Evolutionary conservation across 2,329 filamentous ascomycete species (phyloP).

Genomic region (Cercospora sp.): DNA sequence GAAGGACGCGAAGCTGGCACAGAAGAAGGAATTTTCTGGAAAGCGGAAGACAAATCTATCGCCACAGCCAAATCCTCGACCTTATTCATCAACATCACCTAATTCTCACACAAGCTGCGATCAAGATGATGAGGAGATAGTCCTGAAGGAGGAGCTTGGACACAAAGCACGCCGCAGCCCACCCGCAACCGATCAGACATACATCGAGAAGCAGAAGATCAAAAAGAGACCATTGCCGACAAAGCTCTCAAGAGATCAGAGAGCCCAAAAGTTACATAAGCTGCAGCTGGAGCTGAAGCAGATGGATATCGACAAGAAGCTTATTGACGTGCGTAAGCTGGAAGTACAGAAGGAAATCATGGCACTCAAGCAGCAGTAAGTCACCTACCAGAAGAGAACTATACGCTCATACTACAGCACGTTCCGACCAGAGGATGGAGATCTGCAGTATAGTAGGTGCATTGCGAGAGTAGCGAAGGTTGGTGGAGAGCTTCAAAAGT

Average conservation of each 20-base stretch:
- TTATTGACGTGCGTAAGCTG: neutral
- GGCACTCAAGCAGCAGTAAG: neutral
- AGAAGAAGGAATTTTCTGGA: neutral
- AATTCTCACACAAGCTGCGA: neutral
- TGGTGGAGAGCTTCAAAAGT: no score
- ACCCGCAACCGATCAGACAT: neutral
- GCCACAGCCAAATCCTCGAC: no score
- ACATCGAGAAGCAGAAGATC: neutral
- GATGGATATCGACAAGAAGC: neutral
- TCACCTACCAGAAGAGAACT: no score
- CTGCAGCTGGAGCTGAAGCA: neutral
- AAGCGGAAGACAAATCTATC: neutral
- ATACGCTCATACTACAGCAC: no score
- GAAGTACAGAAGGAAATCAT: neutral
- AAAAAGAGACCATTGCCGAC: neutral
- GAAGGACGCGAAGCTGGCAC: neutral
- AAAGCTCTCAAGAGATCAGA: neutral
- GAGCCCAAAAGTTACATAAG: neutral
- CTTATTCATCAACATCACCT: neutral
- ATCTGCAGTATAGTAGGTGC: no score
- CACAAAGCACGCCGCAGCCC: neutral
- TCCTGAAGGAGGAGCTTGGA: neutral
- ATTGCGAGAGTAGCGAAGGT: no score
- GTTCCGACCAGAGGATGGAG: no score
- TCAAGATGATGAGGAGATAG: neutral